Evolutionary conservation across 345 rosid species (phyloP).

Genomic region (Rhizophora apiculata): DNA sequence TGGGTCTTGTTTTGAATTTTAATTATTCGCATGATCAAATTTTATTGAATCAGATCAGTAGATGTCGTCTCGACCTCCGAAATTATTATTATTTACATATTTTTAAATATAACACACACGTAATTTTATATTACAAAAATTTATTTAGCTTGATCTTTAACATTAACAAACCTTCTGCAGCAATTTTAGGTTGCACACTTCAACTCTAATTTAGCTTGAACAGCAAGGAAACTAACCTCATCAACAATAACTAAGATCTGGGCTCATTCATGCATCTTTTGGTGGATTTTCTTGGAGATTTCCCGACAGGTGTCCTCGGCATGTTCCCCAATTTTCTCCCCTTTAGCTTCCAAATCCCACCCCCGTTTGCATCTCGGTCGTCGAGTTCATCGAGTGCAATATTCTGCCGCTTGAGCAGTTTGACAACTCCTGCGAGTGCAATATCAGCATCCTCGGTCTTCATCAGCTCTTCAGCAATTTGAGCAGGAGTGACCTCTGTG

Average conservation of each 20-base stretch:
- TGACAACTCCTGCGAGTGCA: slow-evolving; percentile 47
- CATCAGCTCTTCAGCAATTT: slow-evolving; percentile 58
- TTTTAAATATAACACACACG: too few species aligned
- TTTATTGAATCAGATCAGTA: too few species aligned
- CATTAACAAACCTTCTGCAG: too few species aligned
- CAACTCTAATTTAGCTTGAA: too few species aligned
- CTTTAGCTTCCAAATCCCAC: slow-evolving; percentile 10
- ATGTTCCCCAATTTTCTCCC: slow-evolving; percentile 13
- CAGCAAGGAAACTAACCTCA: too few species aligned
- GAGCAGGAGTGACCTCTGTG: slow-evolving; percentile 44
- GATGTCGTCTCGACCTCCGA: too few species aligned
- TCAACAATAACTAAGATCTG: not conserved
- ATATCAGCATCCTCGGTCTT: slow-evolving; percentile 46
- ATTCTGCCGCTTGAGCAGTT: slow-evolving; percentile 40
- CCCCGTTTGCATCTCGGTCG: slow-evolving; percentile 3
- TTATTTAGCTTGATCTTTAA: too few species aligned
- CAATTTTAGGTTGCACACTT: too few species aligned
- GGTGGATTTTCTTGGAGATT: not conserved
- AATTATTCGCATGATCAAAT: too few species aligned
- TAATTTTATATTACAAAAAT: too few species aligned
- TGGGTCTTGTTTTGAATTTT: too few species aligned
- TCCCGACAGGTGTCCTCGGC: not conserved
- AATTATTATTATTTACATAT: too few species aligned
- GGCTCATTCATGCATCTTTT: not conserved
- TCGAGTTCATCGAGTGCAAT: slow-evolving; percentile 15